phyloP scores from a whole-genome alignment of 2,329 filamentous ascomycete genomes.

The Aspergillus fumigatiaffinis region DNA sequence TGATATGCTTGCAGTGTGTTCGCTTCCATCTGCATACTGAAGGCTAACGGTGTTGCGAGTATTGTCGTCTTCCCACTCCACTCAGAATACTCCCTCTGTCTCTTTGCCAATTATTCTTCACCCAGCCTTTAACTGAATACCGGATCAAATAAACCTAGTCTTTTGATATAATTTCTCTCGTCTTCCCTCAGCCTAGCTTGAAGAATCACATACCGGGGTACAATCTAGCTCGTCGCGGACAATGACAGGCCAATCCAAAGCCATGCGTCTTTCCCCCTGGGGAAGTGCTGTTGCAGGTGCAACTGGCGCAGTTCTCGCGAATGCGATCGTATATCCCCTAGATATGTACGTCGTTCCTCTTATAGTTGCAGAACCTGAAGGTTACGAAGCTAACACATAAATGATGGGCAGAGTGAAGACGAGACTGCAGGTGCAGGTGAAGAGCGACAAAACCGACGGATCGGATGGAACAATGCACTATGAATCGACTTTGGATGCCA shows the following conservation, averaged over 20 bases:
- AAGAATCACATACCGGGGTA: not conserved
- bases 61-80: not conserved
- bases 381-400: constrained; percentile 11
- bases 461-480: constrained; percentile 66
- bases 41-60: not conserved
- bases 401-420: constrained; percentile 76
- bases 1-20: not conserved
- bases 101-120: not conserved
- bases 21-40: not conserved
- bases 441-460: constrained; percentile 49
- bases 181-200: constrained; percentile 1
- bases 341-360: constrained; percentile 69
- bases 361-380: not conserved
- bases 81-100: not conserved
- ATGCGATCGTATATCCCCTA: constrained; percentile 90
- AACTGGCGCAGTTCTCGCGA: constrained; percentile 87
- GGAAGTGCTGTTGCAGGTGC: constrained; percentile 88
- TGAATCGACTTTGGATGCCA: constrained; percentile 79
- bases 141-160: not conserved
- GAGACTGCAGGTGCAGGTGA: constrained; percentile 89
- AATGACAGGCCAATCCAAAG: constrained; percentile 61
- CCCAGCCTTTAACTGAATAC: not conserved
- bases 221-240: constrained; percentile 4
- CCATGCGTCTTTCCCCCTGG: constrained; percentile 77
- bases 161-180: not conserved